A percentile compares a stretch with the other conserved stretches of the same genome.
phyloP scores from a whole-genome alignment of 768 basidiomycete species.

The Leccinellum albellum region DNA sequence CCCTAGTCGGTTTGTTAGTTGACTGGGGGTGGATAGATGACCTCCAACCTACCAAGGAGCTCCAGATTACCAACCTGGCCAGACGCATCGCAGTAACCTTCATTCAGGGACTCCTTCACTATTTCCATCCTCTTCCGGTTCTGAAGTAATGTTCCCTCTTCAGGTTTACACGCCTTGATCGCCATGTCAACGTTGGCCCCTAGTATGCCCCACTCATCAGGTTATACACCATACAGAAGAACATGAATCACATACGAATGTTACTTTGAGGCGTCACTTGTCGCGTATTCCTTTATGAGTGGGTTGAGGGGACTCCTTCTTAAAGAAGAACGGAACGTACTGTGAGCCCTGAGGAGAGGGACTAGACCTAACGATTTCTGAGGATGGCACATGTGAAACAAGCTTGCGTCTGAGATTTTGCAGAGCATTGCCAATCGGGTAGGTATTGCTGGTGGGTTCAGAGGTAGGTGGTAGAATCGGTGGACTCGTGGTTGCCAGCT shows the following conservation, averaged over 20 bases:
- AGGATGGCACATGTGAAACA: constrained; percentile 16
- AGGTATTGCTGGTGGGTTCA: constrained; percentile 2
- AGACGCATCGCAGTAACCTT: constrained; percentile 79
- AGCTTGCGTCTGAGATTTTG: constrained; percentile 29
- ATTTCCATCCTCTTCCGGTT: constrained; percentile 67
- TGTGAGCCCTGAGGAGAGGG: constrained; percentile 16
- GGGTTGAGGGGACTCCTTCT: background rate
- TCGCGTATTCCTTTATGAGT: constrained; percentile 15
- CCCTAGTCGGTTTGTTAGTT: constrained; percentile 35
- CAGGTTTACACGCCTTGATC: constrained; percentile 66
- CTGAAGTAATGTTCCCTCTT: constrained; percentile 56
- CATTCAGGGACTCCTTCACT: constrained; percentile 71
- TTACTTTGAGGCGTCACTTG: constrained; percentile 40
- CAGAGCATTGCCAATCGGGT: constrained; percentile 15
- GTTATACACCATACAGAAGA: background rate
- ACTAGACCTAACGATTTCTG: constrained; percentile 12
- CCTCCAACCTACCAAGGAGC: constrained; percentile 47
- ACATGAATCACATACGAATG: constrained; percentile 35
- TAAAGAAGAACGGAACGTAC: constrained; percentile 8
- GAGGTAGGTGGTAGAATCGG: background rate
- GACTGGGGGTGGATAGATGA: background rate
- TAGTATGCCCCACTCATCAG: constrained; percentile 6
- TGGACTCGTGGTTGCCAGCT: background rate
- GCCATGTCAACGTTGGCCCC: constrained; percentile 69
- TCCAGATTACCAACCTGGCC: constrained; percentile 59